Conservation (phyloP, 2,329 filamentous ascomycete species). For the Aureobasidium zeae region DNA sequence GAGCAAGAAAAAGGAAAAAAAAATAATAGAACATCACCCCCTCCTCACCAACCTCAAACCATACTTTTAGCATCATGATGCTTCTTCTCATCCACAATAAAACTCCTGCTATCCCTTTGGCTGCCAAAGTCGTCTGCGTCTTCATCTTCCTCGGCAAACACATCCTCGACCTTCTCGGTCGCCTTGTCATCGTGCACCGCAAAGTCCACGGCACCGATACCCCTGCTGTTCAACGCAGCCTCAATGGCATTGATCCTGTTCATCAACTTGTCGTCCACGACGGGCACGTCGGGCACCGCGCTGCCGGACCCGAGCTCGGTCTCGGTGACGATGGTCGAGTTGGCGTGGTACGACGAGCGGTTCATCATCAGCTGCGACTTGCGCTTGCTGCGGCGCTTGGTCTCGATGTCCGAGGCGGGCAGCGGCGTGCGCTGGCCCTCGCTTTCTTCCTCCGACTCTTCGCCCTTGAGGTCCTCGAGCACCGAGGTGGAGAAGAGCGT, state of each 20-base stretch:
- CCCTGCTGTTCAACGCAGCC: neutral
- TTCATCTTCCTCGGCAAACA: neutral
- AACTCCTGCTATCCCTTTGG: too few relatives aligned
- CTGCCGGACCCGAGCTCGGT: neutral
- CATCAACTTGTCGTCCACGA: conserved; percentile 7
- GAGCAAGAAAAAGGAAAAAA: too few relatives aligned
- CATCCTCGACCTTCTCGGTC: neutral
- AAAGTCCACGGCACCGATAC: conserved; percentile 11
- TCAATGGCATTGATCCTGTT: conserved; percentile 7
- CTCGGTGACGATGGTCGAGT: neutral
- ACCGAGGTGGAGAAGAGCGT: neutral
- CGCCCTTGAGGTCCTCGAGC: conserved; percentile 5
- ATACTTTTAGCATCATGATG: conserved; percentile 6
- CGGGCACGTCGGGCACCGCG: neutral
- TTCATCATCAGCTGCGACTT: conserved; percentile 3
- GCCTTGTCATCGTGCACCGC: conserved; percentile 3
- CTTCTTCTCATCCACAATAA: conserved; percentile 3
- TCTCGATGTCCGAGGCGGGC: neutral
- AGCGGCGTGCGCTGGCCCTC: neutral
- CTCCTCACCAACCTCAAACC: conserved; percentile 18
- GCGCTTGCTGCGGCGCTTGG: conserved; percentile 4
- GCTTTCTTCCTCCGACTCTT: neutral
- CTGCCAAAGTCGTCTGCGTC: neutral
- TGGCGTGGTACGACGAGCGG: neutral
- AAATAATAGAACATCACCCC: too few relatives aligned